Evolutionary conservation across 2,329 filamentous ascomycete genomes (phyloP).

Genomic region (Grosmannia serpens): DNA sequence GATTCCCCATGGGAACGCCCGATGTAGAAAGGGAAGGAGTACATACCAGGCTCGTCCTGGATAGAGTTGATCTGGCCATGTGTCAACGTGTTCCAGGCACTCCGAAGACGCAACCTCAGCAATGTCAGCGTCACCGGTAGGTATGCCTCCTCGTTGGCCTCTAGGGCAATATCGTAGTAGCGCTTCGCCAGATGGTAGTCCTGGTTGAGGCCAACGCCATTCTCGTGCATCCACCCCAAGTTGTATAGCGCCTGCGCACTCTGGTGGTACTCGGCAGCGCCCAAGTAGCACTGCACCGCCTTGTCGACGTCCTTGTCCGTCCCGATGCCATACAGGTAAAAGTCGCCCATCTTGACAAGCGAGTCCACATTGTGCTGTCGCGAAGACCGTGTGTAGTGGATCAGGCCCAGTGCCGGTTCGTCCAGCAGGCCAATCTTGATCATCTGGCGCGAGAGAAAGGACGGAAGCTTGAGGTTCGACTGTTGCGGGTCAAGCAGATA

Average conservation of each 20-base stretch:
- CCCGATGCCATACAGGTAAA: conserved; percentile 79
- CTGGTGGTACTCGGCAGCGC: conserved; percentile 80
- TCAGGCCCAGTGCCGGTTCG: conserved; percentile 56
- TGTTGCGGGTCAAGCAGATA: conserved; percentile 69
- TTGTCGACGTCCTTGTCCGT: conserved; percentile 63
- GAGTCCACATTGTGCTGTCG: conserved; percentile 90
- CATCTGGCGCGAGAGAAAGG: conserved; percentile 28
- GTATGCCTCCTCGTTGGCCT: conserved; percentile 88
- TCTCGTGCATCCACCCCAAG: conserved; percentile 98
- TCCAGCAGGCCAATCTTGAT: conserved; percentile 26
- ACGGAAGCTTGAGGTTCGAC: conserved; percentile 46
- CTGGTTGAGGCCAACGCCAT: conserved; percentile 82
- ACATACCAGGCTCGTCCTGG: conserved; percentile 72
- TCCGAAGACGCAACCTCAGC: conserved; percentile 71
- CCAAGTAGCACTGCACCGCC: conserved; percentile 84
- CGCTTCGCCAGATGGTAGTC: conserved; percentile 96
- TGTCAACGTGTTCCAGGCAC: conserved; percentile 89
- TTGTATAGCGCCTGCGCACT: conserved; percentile 96
- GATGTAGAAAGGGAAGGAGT: neutral
- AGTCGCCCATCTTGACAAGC: conserved; percentile 96
- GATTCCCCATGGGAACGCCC: neutral
- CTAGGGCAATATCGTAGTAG: conserved; percentile 86
- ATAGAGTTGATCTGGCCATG: conserved; percentile 89
- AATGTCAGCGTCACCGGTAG: conserved; percentile 83
- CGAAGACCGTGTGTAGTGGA: conserved; percentile 92